Percentiles rank a stretch among this genome's conserved stretches.
Conservation (phyloP, 257 asterid species). For the Coffea eugenioides region DNA sequence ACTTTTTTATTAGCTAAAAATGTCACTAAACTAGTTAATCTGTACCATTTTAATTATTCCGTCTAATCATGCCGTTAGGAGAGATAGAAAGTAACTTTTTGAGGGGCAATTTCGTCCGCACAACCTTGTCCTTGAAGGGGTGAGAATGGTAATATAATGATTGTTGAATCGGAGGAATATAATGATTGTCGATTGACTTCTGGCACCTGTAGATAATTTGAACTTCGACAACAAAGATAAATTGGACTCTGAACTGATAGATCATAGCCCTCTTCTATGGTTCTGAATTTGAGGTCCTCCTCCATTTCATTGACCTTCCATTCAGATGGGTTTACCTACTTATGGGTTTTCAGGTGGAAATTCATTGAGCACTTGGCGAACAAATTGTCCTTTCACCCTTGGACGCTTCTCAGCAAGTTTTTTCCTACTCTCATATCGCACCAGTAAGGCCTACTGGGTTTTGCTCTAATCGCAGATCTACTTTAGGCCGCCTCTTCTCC, state of each 20-base stretch:
- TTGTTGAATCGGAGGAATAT: no score
- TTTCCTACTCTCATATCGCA: constrained; percentile 79
- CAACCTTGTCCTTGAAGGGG: no score
- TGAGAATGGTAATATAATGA: no score
- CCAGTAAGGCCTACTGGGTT: constrained; percentile 65
- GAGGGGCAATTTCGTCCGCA: no score
- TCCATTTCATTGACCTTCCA: constrained; percentile 3
- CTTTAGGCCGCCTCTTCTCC: constrained; percentile 58
- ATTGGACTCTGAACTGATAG: constrained; percentile 20
- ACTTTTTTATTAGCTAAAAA: no score
- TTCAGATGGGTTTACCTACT: constrained; percentile 25
- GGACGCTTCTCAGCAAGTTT: constrained; percentile 88
- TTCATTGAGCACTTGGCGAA: constrained; percentile 58
- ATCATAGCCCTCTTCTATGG: constrained; percentile 22
- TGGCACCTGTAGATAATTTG: constrained; percentile 1
- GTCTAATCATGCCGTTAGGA: no score
- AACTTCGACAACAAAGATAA: background rate
- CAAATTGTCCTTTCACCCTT: constrained; percentile 84
- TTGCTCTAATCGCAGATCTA: constrained; percentile 64
- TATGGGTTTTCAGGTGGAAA: constrained; percentile 38
- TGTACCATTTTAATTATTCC: no score
- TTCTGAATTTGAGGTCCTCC: constrained; percentile 23
- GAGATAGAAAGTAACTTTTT: no score
- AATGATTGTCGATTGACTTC: constrained; percentile 1
- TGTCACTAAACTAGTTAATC: no score